Conservation (phyloP, 257 asterid species). For the Nicotiana obtusifolia region DNA sequence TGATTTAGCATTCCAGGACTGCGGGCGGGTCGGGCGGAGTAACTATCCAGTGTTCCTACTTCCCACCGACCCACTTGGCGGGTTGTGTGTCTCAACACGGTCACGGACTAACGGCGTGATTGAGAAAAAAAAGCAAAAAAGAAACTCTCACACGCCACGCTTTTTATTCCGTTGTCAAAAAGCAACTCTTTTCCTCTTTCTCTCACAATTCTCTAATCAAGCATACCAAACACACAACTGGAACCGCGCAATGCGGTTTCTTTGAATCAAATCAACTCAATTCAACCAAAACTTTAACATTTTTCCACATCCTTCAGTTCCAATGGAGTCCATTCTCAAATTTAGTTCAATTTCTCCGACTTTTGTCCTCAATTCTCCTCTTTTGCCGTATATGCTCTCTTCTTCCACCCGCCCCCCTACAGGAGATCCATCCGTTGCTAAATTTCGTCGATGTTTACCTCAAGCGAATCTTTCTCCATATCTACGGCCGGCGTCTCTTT, state of each 20-base stretch:
- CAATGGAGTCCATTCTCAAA: constrained; percentile 9
- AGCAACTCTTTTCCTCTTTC: not conserved
- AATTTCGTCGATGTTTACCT: constrained; percentile 12
- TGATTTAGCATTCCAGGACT: not conserved
- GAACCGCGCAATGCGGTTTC: not conserved
- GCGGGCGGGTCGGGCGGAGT: not conserved
- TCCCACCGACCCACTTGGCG: not conserved
- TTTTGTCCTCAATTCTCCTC: not conserved
- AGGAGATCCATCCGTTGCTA: constrained; percentile 15
- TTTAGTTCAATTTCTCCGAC: constrained; percentile 2
- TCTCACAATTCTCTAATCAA: not conserved
- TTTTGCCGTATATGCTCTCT: constrained; percentile 25
- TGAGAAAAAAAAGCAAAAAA: not conserved
- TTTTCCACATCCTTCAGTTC: not conserved
- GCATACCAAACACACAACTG: not conserved
- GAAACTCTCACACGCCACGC: constrained; percentile 3
- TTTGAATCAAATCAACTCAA: constrained; percentile 5
- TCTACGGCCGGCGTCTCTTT: constrained; percentile 25
- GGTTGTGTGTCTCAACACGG: not conserved
- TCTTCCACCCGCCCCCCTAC: constrained; percentile 7
- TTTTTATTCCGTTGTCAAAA: constrained; percentile 4
- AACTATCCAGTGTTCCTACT: not conserved
- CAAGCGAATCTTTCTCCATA: constrained; percentile 20
- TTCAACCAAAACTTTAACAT: not conserved
- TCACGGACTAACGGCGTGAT: not conserved